phyloP scores from a whole-genome alignment of 371 early-diverging fungal genomes.

The Mortierella sp. region DNA sequence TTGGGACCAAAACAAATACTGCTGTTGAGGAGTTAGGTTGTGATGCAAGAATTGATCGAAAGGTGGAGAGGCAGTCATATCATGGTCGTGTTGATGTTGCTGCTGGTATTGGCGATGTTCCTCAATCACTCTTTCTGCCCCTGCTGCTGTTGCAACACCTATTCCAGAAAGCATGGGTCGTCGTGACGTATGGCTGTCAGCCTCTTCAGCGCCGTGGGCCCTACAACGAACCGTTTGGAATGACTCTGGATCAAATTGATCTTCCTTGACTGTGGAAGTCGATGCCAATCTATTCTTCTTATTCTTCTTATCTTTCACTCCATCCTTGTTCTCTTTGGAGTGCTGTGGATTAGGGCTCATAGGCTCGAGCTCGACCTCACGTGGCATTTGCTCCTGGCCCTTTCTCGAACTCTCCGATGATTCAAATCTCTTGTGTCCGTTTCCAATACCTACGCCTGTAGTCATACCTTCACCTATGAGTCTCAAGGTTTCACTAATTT shows the following conservation, averaged over 20 bases:
- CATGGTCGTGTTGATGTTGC: constrained; percentile 1
- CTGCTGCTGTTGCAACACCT: not conserved
- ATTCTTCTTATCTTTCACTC: not conserved
- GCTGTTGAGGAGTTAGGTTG: not conserved
- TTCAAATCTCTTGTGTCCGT: not conserved
- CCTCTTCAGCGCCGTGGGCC: constrained; percentile 1
- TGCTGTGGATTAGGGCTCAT: not conserved
- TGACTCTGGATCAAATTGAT: constrained; percentile 14
- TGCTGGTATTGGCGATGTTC: constrained; percentile 1
- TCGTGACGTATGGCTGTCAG: not conserved
- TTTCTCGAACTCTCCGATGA: not conserved
- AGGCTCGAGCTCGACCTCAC: constrained; percentile 27
- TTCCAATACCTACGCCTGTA: not conserved
- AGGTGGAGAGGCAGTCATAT: not conserved
- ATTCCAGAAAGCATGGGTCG: not conserved
- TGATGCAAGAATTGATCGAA: not conserved
- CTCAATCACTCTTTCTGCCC: not conserved
- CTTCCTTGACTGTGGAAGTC: not conserved
- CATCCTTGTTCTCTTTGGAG: not conserved
- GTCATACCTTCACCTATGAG: constrained; percentile 22
- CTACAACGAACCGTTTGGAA: constrained; percentile 44
- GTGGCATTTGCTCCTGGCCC: not conserved
- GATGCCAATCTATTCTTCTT: not conserved
- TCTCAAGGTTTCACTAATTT: constrained; percentile 12
- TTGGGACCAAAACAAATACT: constrained; percentile 37